These are phyloP conservation scores for Saccharomycopsis sp. DNA, from an alignment of 805 yeast species.

Conservation along the genomic window DNA sequence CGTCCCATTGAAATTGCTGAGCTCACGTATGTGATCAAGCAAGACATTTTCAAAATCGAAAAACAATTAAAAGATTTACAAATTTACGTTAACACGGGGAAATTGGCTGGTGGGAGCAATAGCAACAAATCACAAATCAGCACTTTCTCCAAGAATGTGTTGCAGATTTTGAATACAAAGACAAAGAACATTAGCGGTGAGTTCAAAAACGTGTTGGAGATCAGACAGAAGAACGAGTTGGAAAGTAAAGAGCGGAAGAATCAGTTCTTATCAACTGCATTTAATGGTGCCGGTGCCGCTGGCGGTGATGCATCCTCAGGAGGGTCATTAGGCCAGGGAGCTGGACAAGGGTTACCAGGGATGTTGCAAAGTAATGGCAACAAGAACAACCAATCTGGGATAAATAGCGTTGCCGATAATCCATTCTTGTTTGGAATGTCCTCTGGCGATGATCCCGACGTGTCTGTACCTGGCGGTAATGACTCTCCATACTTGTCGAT, in stretches of 20 bases:
- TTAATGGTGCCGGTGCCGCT: conserved; percentile 21
- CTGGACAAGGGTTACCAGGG: conserved; percentile 33
- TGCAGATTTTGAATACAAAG: conserved; percentile 77
- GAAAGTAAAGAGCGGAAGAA: conserved; percentile 76
- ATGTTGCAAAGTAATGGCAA: conserved; percentile 21
- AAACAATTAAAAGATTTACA: conserved; percentile 57
- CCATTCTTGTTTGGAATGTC: conserved; percentile 27
- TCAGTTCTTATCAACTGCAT: conserved; percentile 60
- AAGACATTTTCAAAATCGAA: conserved; percentile 77
- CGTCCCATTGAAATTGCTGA: conserved; percentile 91
- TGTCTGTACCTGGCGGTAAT: conserved; percentile 27
- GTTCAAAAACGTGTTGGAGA: conserved; percentile 81
- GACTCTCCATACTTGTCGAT: conserved; percentile 48
- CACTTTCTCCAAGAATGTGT: conserved; percentile 77
- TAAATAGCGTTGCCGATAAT: conserved; percentile 24
- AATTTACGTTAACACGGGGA: conserved; percentile 35
- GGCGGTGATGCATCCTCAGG: background rate
- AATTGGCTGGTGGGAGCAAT: conserved; percentile 20
- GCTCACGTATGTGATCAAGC: conserved; percentile 72
- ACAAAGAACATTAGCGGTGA: conserved; percentile 89
- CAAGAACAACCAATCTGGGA: conserved; percentile 3
- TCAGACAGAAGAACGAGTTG: conserved; percentile 76
- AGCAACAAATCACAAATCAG: conserved; percentile 46
- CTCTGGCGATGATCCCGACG: conserved; percentile 23
- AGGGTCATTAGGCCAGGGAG: conserved; percentile 24